Evolutionary conservation across 148 eudicot species (phyloP).

Genomic region (Chenopodium album): DNA sequence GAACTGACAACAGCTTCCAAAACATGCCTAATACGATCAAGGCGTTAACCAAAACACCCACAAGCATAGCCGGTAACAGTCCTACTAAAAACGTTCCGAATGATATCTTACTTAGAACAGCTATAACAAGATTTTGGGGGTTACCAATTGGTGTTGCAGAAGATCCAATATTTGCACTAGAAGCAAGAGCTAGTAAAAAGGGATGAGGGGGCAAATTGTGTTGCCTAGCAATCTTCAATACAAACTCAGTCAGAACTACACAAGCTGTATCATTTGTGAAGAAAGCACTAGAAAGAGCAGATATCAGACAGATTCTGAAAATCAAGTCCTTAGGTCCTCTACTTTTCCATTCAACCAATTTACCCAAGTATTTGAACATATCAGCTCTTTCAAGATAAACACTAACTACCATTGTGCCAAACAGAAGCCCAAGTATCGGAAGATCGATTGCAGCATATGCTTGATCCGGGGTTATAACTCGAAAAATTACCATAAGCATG

Average conservation of each 20-base stretch:
- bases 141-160: slow-evolving; percentile 77
- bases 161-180: slow-evolving; percentile 93
- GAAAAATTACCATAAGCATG: slow-evolving; percentile 81
- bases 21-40: slow-evolving; percentile 54
- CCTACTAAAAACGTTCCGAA: slow-evolving; percentile 40
- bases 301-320: slow-evolving; percentile 65
- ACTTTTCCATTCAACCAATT: slow-evolving; percentile 66
- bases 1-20: slow-evolving; percentile 69
- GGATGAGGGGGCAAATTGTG: slow-evolving; percentile 89
- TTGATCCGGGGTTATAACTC: slow-evolving; percentile 66
- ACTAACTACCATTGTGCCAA: slow-evolving; percentile 97
- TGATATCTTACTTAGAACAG: slow-evolving; percentile 44
- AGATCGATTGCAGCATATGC: slow-evolving; percentile 93
- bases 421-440: slow-evolving; percentile 74
- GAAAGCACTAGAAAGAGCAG: slow-evolving; percentile 84
- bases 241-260: slow-evolving; percentile 86
- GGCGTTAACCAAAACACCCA: slow-evolving; percentile 53
- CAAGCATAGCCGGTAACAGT: slow-evolving; percentile 44
- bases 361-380: slow-evolving; percentile 82
- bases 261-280: slow-evolving; percentile 89
- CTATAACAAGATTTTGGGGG: slow-evolving; percentile 54
- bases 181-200: slow-evolving; percentile 76
- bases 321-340: slow-evolving; percentile 79
- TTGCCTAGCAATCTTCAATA: slow-evolving; percentile 71
- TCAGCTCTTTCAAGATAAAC: slow-evolving; percentile 91